Evolutionary conservation across 371 early-diverging fungal genomes (phyloP), one percentile per base, ranked within the genome.

Genomic region (Zancudomyces culisetae): DNA sequence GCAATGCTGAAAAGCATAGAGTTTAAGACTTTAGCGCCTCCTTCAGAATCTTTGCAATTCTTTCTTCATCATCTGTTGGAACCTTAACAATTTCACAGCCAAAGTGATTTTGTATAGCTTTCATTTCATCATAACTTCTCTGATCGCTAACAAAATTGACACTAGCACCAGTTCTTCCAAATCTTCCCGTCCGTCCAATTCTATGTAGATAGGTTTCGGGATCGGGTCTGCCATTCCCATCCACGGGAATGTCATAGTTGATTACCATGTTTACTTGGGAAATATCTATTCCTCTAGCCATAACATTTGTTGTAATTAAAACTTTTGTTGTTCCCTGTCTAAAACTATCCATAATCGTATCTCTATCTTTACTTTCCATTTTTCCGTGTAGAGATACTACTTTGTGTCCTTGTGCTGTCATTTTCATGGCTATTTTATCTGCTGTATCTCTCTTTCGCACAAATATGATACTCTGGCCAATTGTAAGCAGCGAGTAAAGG

Each of bases 121-220:
- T 69, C 81, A 89, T 83, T 52, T 83, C 75, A 35, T 73, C 62
- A 69, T 71, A 75, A 49, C 74, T 77, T 60, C 64, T 58, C 27
- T 72, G 60, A 58, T 89, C 80, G 56, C 86, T 84, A 0, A 95
- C 83, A 75, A 99, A 93, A 68, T 97, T 98, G 68, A 99, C 85
- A 42, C 85, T 82, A 21, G 95, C 90, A 23, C 99, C 99, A 0
- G 78, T 78, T 52, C 98, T 83, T 18, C 98, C 97, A 63, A 98
- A 99, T 50, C 99, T 80, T 28, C 99, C 99, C 0, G 98, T 97
- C 59, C 99, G 80, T 13, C 99, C 99, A 59, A 99, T 95, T 55
- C 99, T 81, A 64, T 98, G 98, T 35, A 98, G 71, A 60, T 99
- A 99, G 0, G 96, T 95, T 60, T 96, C 96, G 18, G 77, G 77